A percentile compares a stretch with the other conserved stretches of the same genome.
Conservation (phyloP, 371 early-diverging fungal species). For the Nematocida minor region DNA sequence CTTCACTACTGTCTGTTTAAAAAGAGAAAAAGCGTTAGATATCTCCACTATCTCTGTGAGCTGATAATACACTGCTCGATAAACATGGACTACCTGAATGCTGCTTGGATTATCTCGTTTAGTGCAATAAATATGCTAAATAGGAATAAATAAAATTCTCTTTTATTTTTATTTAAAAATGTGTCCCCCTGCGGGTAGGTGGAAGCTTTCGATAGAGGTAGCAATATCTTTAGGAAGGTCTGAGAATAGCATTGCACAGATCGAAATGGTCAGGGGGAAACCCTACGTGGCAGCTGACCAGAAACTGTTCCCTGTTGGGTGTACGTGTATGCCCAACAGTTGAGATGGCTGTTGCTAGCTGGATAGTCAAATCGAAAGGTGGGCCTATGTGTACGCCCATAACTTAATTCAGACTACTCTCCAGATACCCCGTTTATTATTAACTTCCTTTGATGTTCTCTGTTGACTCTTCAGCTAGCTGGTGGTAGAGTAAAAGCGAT, state of each 20-base stretch:
- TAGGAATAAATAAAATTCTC: background rate
- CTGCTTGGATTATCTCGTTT: conserved; percentile 19
- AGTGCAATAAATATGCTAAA: conserved; percentile 30
- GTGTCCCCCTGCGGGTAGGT: conserved; percentile 8
- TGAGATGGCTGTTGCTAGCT: conserved; percentile 55
- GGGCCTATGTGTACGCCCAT: conserved; percentile 30
- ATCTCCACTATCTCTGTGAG: conserved; percentile 29
- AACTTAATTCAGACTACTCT: conserved; percentile 57
- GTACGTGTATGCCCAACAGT: conserved; percentile 15
- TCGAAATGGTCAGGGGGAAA: conserved; percentile 41
- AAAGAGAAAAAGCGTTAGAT: background rate
- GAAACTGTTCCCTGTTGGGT: conserved; percentile 35
- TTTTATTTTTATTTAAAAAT: background rate
- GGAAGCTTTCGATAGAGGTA: conserved; percentile 54
- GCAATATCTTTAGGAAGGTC: conserved; percentile 51
- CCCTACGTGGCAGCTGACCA: conserved; percentile 50
- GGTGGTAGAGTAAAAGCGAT: no score
- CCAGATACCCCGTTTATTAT: conserved; percentile 29
- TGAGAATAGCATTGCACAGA: conserved; percentile 49
- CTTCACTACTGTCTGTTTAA: conserved; percentile 28
- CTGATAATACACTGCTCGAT: conserved; percentile 31
- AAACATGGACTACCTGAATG: background rate
- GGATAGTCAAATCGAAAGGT: conserved; percentile 57
- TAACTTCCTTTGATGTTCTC: background rate
- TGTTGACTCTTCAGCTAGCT: background rate